Evolutionary conservation across 202 grass and related monocot species (phyloP).

Genomic region (Zoysia matrella): DNA sequence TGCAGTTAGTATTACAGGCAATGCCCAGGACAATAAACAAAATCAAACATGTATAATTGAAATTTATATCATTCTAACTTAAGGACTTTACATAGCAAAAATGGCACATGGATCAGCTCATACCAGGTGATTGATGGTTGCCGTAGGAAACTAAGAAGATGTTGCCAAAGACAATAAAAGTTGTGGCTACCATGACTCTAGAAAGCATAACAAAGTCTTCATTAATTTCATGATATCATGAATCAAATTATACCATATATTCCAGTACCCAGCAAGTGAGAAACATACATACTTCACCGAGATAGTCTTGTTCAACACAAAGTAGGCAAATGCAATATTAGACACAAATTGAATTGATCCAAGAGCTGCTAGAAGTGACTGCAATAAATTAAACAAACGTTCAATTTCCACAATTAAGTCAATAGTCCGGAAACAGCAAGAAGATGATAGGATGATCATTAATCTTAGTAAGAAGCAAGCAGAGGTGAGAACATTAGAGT

Average conservation of each 20-base stretch:
- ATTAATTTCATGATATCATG: constrained; percentile 41
- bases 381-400: constrained; percentile 57
- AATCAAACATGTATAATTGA: not conserved
- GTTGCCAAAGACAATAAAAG: constrained; percentile 96
- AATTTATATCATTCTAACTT: not conserved
- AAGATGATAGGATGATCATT: not conserved
- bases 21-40: constrained; percentile 4
- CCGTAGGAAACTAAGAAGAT: constrained; percentile 95
- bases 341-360: constrained; percentile 99
- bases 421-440: constrained; percentile 7
- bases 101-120: constrained; percentile 34
- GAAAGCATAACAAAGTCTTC: constrained; percentile 41
- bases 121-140: constrained; percentile 99
- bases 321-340: constrained; percentile 96
- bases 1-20: constrained; percentile 11
- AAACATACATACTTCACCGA: constrained; percentile 80
- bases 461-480: constrained; percentile 24
- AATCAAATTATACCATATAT: constrained; percentile 25
- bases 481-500: not conserved
- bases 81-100: constrained; percentile 31
- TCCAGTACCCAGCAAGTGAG: constrained; percentile 35
- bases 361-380: constrained; percentile 98
- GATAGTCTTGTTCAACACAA: constrained; percentile 92
- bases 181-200: constrained; percentile 92
- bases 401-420: constrained; percentile 41